Evolutionary conservation across 768 basidiomycete genomes (phyloP), one percentile per base, ranked within the genome.

Genomic region (Mycena alexandri): DNA sequence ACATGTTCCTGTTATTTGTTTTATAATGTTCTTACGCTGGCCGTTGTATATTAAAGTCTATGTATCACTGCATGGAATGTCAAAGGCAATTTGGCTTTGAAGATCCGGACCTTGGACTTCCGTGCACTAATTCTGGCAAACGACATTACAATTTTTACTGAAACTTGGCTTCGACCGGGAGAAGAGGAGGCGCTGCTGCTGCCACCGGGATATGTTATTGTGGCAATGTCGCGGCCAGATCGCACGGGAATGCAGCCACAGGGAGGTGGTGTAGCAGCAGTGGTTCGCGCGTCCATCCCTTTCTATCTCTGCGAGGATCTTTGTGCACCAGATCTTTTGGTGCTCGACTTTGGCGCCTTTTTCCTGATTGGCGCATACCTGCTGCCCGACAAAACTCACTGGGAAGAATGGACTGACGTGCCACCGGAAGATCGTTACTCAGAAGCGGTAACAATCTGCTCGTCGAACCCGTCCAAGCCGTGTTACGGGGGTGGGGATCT

Each of bases 31-130:
- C 57, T 59, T 59, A 59, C 57, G 24, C 57, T 41, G 21, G 29
- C 25, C 41, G 29, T 59, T 46, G 43, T n/a, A n/a, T 59, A 59
- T 41, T 24, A 59, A 46, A 43, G 57, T 59, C n/a, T 46, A 72
- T 48, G 53, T 77, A 41, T 68, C 14, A 51, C 50, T 14, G 5
- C 50, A 16, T 51, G 50, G 50, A 51, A 51, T 51, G 21, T 29
- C 24, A 25, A 51, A 14, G 50, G 50, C 3, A 51, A 51, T 19
- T 29, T 51, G 24, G 50, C 50, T 5, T 16, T 51, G 11, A 51
- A 51, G 29, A 51, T 51, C 17, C 11, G 12, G 13, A 51, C 25
- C 12, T 19, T 29, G 7, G 50, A 51, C 13, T 25, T 51, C 21
- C 24, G 24, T 5, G 24, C 50, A 5, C 22, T 51, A 12, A 51